Evolutionary conservation across 2,329 filamentous ascomycete species (phyloP), one percentile per base, ranked within the genome.

Genomic region (Zasmidium angulare): DNA sequence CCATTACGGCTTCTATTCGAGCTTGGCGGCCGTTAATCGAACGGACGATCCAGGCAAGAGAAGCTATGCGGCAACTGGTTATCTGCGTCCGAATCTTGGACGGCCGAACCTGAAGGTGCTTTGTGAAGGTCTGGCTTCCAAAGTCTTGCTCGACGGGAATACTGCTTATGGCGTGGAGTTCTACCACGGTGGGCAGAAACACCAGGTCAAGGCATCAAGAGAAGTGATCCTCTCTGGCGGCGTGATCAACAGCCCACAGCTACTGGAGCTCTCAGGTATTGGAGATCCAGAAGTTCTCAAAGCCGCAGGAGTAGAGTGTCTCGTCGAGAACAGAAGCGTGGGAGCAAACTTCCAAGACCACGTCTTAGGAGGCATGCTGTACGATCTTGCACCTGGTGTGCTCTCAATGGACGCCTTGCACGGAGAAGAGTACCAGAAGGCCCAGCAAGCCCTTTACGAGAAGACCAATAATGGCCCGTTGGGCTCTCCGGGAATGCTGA

Each of bases 201-300:
- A 74, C 11, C 61, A 68, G 3, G 68, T 76, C 23, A 68, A 63
- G 20, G 75, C 72, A 1, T 64, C 85, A 84, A n/a, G 51, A 47
- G 64, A 66, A 48, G 55, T 64, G 14, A 64, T 64, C 26, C 19
- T 78, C 19, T 81, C 79, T 0, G 78, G 78, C 0, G 83, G 83
- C 0, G 72, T 82, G 1, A 75, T 84, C 54, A 77, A 79, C 59
- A 81, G 79, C 9, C 83, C 83, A 1, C 73, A 80, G 1, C 77
- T 85, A 14, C 76, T 86, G 1, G 78, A 84, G 60, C 74, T 75
- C 12, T 85, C 82, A 0, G 83, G 83, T 0, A 76, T 86, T n/a
- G 83, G 83, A 76, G 75, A 78, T 50, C 72, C 74, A 1, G 65
- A 74, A 1, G 66, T 85, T 4, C 77, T 88, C 1, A 68, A 77